Base-by-base conservation (phyloP, 2,329 filamentous ascomycete species). In the Leptographium flavum region DNA sequence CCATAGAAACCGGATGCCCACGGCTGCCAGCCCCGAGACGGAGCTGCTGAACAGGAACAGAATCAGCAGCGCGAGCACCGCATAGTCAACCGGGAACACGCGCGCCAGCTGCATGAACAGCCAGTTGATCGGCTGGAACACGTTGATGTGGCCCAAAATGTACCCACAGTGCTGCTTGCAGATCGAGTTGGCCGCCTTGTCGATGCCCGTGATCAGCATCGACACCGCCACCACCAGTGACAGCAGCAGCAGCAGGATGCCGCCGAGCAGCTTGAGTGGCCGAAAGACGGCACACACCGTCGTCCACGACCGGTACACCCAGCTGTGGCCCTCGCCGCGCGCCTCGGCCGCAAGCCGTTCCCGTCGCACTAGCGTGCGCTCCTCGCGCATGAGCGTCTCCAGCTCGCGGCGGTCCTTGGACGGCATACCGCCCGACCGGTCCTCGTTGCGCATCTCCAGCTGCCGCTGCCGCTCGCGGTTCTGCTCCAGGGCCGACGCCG, bases 1-100 rank as follows among this genome's bases (percentile, higher is more conserved):
- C 92, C 92, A 98, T 43, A 98, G 74, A 71, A 98, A 94, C 52
- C 92, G 84, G 56, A 98, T 94, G 39, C 92, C 92, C 47, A 95
- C 76, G 1, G 79, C 76, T 4, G 87, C 84, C 44, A 96, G 79
- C 15, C 92, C 92, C 2, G 87, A 76, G 43, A 98, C 81, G 10
- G 87, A 88, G 56, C 85, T 83, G 63, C 76, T 80, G 66, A 98
- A 96, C 60, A 98, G 80, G 54, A 95, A 76, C 1, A 96, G 67
- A 0, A 93, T 77, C 9, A 98, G 66, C 1, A 94, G 66, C 1
- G 86, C 77, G 71, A 94, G 93, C 43, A 98, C 71, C 28, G 92
- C 35, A 60, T 96, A 96, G 67, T 98, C 92, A 51, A 94, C 71
- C 0, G 92, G 92, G 66, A 95, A 96, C 2, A 83, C 78, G 55